These are phyloP conservation scores for Colletotrichum chlorophyti DNA, from an alignment of 2,329 filamentous ascomycete species.

Conservation along the genomic window DNA sequence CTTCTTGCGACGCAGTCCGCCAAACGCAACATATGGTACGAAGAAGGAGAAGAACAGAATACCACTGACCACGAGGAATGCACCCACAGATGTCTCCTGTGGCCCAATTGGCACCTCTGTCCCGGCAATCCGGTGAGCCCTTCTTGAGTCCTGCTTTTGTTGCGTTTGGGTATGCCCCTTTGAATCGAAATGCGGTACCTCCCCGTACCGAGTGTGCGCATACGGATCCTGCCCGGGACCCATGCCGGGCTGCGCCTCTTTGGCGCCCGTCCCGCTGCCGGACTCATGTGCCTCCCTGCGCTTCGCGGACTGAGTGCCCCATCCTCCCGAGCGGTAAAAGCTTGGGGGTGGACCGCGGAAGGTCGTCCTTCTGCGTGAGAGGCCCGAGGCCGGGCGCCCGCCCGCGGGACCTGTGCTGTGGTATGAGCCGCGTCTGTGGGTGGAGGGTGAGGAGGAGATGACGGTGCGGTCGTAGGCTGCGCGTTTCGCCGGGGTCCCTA, in stretches of 20 bases:
- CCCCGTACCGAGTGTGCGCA: constrained; percentile 47
- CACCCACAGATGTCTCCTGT: constrained; percentile 47
- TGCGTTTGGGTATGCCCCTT: constrained; percentile 78
- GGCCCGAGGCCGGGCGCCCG: constrained; percentile 78
- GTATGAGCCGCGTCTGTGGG: constrained; percentile 54
- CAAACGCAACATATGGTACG: constrained; percentile 50
- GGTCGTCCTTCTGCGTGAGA: constrained; percentile 76
- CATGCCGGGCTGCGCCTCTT: constrained; percentile 53
- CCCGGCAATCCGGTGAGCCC: constrained; percentile 47
- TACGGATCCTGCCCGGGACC: constrained; percentile 63
- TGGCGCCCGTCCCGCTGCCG: constrained; percentile 28
- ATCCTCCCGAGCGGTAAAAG: constrained; percentile 85
- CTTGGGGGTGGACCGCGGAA: constrained; percentile 89
- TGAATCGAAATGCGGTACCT: constrained; percentile 81
- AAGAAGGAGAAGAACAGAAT: constrained; percentile 54
- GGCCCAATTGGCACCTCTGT: constrained; percentile 46
- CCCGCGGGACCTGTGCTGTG: constrained; percentile 69
- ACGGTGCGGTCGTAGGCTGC: constrained; percentile 80
- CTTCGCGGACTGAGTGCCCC: constrained; percentile 71
- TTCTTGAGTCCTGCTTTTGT: constrained; percentile 61
- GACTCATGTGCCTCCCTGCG: constrained; percentile 58
- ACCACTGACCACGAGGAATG: constrained; percentile 57
- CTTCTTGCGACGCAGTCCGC: constrained; percentile 40
- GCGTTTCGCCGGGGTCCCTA: constrained; percentile 77
- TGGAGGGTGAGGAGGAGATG: constrained; percentile 39